A percentile compares a stretch with the other conserved stretches of the same genome.
Evolutionary conservation across 78 protist species (phyloP).

Genomic region (Neovahlkampfia damariscottae): DNA sequence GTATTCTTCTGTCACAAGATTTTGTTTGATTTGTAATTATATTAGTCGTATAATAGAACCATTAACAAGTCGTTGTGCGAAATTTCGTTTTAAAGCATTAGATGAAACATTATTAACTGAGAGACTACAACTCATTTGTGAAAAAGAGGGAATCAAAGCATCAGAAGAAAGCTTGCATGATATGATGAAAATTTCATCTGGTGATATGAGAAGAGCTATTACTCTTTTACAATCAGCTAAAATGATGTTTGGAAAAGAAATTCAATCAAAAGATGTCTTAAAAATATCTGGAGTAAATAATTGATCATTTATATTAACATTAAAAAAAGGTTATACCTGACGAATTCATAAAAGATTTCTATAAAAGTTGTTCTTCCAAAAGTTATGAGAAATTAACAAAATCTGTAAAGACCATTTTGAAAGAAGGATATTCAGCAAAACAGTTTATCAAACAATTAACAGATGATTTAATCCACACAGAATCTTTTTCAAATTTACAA

Average conservation of each 20-base stretch:
- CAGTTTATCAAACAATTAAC: slow-evolving; percentile 22
- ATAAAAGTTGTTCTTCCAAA: too few species aligned
- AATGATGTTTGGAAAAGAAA: neutral
- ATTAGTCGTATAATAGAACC: slow-evolving; percentile 88
- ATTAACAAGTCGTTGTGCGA: slow-evolving; percentile 93
- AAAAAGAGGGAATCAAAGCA: slow-evolving; percentile 27
- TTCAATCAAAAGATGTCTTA: slow-evolving; percentile 10
- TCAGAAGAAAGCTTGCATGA: neutral
- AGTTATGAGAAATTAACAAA: neutral
- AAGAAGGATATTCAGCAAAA: slow-evolving; percentile 19
- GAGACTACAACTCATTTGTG: slow-evolving; percentile 47
- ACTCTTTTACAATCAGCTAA: slow-evolving; percentile 64
- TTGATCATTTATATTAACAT: neutral
- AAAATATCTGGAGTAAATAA: slow-evolving; percentile 48
- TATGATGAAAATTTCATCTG: slow-evolving; percentile 47
- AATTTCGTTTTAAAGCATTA: slow-evolving; percentile 89
- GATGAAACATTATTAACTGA: slow-evolving; percentile 21
- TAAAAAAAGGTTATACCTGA: neutral
- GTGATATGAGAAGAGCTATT: slow-evolving; percentile 85
- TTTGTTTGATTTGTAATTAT: slow-evolving; percentile 86
- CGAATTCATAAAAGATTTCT: neutral
- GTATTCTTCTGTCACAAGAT: slow-evolving; percentile 71
- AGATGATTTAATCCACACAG: neutral
- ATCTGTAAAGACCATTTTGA: neutral
- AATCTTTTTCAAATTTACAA: slow-evolving; percentile 1